Conservation (phyloP, 1,284 basidiomycete genomes). For the Vanrija pseudolonga region DNA sequence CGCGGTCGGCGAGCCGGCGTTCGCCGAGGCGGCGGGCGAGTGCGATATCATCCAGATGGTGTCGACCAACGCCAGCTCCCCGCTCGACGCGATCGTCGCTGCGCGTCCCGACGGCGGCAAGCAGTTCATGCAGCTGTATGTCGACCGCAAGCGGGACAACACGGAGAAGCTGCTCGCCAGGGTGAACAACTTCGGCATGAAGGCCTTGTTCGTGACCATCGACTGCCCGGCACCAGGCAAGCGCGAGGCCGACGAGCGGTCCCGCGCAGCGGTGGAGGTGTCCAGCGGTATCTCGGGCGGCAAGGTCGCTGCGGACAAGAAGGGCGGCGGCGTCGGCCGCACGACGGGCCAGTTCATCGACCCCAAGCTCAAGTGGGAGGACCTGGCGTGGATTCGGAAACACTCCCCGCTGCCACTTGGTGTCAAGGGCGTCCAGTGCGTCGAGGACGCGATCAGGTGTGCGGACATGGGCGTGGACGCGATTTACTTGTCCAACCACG, state of each 20-base stretch:
- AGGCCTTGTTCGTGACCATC: conserved; percentile 49
- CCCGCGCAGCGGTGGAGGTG: conserved; percentile 44
- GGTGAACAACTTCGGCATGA: conserved; percentile 40
- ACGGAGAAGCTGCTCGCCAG: conserved; percentile 39
- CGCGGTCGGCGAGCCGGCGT: conserved; percentile 42
- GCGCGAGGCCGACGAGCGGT: conserved; percentile 49
- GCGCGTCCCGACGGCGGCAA: conserved; percentile 29
- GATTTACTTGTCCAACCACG: conserved; percentile 50
- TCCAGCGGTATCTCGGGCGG: conserved; percentile 45
- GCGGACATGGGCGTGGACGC: conserved; percentile 48
- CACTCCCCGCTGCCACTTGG: conserved; percentile 46
- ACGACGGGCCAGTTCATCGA: conserved; percentile 49
- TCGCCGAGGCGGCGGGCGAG: conserved; percentile 43
- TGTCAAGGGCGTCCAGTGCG: conserved; percentile 49
- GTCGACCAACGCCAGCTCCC: conserved; percentile 47
- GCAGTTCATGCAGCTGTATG: conserved; percentile 51
- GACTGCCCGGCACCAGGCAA: conserved; percentile 50
- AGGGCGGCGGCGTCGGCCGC: conserved; percentile 49
- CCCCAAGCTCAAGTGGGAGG: conserved; percentile 43
- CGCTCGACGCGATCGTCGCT: conserved; percentile 40
- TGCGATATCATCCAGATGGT: conserved; percentile 48
- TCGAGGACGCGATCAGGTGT: conserved; percentile 49
- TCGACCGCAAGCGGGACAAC: conserved; percentile 44
- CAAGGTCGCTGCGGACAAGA: conserved; percentile 41
- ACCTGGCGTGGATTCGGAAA: conserved; percentile 44